Evolutionary conservation across 1,284 basidiomycete species (phyloP), one percentile per base, ranked within the genome.

Genomic region (Fomitopsis schrenkii): DNA sequence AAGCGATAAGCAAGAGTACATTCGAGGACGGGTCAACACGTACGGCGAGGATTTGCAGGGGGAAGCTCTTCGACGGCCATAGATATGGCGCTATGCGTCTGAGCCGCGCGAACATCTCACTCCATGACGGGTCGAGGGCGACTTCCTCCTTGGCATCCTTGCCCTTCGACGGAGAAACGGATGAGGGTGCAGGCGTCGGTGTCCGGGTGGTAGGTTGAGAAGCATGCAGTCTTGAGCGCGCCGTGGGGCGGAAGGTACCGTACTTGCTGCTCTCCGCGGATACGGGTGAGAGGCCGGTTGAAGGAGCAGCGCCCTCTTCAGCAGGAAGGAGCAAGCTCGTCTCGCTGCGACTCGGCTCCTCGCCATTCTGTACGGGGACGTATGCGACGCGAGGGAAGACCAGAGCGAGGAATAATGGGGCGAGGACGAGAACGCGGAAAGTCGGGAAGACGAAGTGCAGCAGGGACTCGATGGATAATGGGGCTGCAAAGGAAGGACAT

Each of bases 21-120:
- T 8, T 38, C 12, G 42, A 26, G 40, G 54, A 54, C 45, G 54
- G 65, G 53, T 55, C 17, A 15, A 7, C 8, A 77, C 81, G 66
- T 72, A 90, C 83, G n/a, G 91, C 91, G 42, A 92, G 74, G 40
- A 87, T 70, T 74, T 94, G 93, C 6, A 95, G 79, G 56, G 78
- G 78, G 53, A 74, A 67, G 65, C 79, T 85, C 68, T 87, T 87
- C 58, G 80, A 81, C 6, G 93, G 93, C 93, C 93, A 95, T 10
- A 95, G 83, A 75, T 92, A 93, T 4, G 93, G 93, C 30, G 82
- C 77, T 41, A 95, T 79, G 60, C 83, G 83, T 56, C 78, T 76
- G 61, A 93, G 75, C 57, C 89, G 83, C 26, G 71, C 76, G 73
- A 79, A 79, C 53, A 87, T 74, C 72, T 90, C 88, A 44, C 73